A percentile compares a stretch with the other conserved stretches of the same genome.
These are phyloP conservation scores for Phaeosphaeriaceae sp. DNA, from an alignment of 2,329 filamentous ascomycete genomes.

Conservation along the genomic window DNA sequence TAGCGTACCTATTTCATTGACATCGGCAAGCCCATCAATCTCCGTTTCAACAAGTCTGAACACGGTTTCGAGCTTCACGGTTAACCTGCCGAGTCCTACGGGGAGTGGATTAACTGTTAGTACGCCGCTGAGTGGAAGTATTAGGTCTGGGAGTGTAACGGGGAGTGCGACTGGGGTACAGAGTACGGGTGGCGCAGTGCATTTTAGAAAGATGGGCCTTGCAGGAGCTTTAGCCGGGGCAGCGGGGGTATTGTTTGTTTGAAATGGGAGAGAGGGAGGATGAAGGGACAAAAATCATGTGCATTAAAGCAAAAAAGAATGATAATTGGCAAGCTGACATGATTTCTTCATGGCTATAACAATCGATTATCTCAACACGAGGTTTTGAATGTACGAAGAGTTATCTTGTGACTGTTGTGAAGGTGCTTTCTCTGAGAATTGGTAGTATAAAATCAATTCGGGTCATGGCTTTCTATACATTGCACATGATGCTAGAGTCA, in stretches of 20 bases:
- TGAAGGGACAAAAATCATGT: not conserved
- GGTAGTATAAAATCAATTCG: too few relatives aligned
- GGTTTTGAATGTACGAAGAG: too few relatives aligned
- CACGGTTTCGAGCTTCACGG: not conserved
- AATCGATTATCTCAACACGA: too few relatives aligned
- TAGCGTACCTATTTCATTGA: not conserved
- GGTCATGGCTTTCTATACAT: too few relatives aligned
- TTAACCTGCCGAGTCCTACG: conserved; percentile 1
- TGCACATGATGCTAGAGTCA: too few relatives aligned
- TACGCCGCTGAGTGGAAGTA: not conserved
- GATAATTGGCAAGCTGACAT: too few relatives aligned
- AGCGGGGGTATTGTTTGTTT: conserved; percentile 25
- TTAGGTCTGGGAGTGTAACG: not conserved
- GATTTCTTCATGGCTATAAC: too few relatives aligned
- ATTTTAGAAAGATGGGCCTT: conserved; percentile 19
- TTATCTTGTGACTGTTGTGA: too few relatives aligned
- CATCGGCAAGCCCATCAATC: not conserved
- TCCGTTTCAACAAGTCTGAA: not conserved
- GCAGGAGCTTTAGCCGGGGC: conserved; percentile 24
- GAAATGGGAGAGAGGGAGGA: not conserved
- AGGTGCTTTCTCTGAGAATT: too few relatives aligned
- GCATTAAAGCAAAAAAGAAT: too few relatives aligned
- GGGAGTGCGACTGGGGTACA: conserved; percentile 1
- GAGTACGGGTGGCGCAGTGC: conserved; percentile 14
- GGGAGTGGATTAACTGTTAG: conserved; percentile 1